Percentiles rank a stretch among this genome's conserved stretches.
Conservation (phyloP, 2,329 filamentous ascomycete genomes). For the Paramyrothecium roridum region DNA sequence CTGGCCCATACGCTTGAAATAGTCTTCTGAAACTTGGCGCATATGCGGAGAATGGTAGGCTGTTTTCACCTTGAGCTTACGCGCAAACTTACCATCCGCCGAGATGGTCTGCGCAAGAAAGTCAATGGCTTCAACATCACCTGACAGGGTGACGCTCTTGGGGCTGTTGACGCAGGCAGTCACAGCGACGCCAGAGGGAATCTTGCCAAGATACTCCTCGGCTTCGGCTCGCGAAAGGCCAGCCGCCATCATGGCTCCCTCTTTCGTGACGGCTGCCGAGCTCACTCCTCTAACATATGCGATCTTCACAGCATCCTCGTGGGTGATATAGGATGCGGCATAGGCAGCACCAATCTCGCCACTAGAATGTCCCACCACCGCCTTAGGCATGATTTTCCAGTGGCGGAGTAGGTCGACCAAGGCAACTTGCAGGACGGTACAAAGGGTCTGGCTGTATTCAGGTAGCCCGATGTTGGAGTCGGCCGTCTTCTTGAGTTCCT, state of each 20-base stretch:
- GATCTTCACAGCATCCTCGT: conserved; percentile 27
- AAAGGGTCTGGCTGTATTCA: conserved; percentile 35
- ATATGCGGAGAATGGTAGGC: conserved; percentile 51
- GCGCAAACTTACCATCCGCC: conserved; percentile 38
- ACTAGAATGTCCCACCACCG: conserved; percentile 39
- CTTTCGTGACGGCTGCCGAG: conserved; percentile 31
- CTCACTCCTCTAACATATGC: conserved; percentile 43
- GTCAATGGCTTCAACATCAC: conserved; percentile 36
- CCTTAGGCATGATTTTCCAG: conserved; percentile 31
- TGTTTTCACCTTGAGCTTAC: conserved; percentile 39
- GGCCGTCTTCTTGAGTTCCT: no score
- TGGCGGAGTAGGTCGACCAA: conserved; percentile 37
- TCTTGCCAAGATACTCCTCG: neutral
- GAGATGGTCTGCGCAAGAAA: conserved; percentile 28
- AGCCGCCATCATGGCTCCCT: conserved; percentile 20
- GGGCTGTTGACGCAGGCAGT: conserved; percentile 46
- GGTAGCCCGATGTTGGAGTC: conserved; percentile 22
- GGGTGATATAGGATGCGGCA: neutral
- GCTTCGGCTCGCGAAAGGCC: conserved; percentile 5
- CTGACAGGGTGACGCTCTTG: conserved; percentile 43
- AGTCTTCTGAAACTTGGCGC: conserved; percentile 40
- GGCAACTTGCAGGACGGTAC: conserved; percentile 42
- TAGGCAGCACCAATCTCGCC: conserved; percentile 45
- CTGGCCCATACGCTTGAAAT: conserved; percentile 23
- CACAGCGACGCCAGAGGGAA: conserved; percentile 10